These are phyloP conservation scores for Erigeron philadelphicus DNA, from an alignment of 140 eudicot species.

Conservation along the genomic window DNA sequence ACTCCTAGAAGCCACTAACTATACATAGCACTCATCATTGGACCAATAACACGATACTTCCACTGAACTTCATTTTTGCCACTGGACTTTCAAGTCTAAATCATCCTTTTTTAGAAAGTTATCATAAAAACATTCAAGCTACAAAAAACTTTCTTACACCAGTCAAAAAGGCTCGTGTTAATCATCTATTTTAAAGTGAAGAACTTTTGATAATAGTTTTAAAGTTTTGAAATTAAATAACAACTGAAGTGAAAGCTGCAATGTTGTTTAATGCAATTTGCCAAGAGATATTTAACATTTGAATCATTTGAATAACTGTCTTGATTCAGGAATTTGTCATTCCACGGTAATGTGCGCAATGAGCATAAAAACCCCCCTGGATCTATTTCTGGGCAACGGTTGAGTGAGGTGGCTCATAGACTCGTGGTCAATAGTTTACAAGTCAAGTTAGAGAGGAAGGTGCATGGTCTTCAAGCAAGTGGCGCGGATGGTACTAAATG, in stretches of 20 bases:
- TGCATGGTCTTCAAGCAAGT: constrained; percentile 26
- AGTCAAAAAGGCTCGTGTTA: too few relatives aligned
- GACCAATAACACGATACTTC: too few relatives aligned
- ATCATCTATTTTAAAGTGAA: too few relatives aligned
- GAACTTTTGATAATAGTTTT: too few relatives aligned
- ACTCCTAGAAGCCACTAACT: too few relatives aligned
- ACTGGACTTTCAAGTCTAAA: too few relatives aligned
- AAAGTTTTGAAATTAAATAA: neutral
- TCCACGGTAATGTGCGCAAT: neutral
- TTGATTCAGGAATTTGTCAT: constrained; percentile 18
- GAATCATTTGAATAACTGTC: neutral
- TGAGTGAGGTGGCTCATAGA: constrained; percentile 69
- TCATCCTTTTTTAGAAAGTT: too few relatives aligned
- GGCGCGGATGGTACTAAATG: constrained; percentile 5
- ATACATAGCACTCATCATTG: too few relatives aligned
- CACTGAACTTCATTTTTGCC: too few relatives aligned
- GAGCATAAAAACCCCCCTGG: constrained; percentile 43
- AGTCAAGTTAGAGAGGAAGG: constrained; percentile 26
- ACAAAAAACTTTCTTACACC: too few relatives aligned
- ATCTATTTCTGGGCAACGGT: constrained; percentile 50
- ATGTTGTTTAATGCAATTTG: neutral
- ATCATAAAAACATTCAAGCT: too few relatives aligned
- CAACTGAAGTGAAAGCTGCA: neutral
- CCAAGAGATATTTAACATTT: neutral
- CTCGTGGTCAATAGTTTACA: constrained; percentile 62